Percentiles rank a stretch among this genome's conserved stretches.
phyloP scores from a whole-genome alignment of 306 rosid genomes.

The Prosopis cineraria region DNA sequence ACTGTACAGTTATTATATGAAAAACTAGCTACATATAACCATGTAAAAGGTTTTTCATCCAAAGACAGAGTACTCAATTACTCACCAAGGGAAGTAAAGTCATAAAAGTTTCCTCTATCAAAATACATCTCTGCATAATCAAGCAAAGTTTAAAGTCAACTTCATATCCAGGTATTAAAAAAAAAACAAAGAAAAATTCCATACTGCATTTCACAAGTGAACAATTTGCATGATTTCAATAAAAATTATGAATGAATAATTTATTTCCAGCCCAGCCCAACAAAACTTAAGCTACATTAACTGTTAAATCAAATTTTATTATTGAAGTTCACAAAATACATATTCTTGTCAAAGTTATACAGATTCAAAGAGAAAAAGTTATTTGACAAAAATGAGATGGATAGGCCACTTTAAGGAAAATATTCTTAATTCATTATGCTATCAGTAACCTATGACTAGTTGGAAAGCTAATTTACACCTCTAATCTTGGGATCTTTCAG shows the following conservation, averaged over 20 bases:
- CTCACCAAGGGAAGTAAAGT: constrained; percentile 97
- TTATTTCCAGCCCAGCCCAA: not conserved
- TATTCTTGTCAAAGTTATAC: constrained; percentile 9
- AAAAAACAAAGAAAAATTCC: not conserved
- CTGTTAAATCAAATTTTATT: not conserved
- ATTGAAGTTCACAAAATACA: constrained; percentile 18
- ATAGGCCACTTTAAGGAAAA: constrained; percentile 7
- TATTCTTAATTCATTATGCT: constrained; percentile 13
- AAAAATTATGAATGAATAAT: not conserved
- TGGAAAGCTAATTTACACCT: constrained; percentile 2
- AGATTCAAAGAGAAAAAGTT: constrained; percentile 18
- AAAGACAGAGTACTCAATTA: constrained; percentile 41
- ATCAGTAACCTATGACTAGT: constrained; percentile 12
- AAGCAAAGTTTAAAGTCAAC: constrained; percentile 31
- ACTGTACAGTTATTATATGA: constrained; percentile 1
- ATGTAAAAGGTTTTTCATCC: constrained; percentile 7
- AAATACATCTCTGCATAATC: constrained; percentile 89
- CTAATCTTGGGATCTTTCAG: constrained; percentile 20
- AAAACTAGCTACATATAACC: not conserved
- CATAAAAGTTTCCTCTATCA: constrained; percentile 94
- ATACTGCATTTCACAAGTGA: not conserved
- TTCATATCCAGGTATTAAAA: not conserved
- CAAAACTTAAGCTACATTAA: not conserved
- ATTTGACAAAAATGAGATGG: constrained; percentile 26
- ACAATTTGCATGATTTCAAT: constrained; percentile 1